phyloP scores from a whole-genome alignment of 306 rosid genomes.

The Trichosanthes truncata region DNA sequence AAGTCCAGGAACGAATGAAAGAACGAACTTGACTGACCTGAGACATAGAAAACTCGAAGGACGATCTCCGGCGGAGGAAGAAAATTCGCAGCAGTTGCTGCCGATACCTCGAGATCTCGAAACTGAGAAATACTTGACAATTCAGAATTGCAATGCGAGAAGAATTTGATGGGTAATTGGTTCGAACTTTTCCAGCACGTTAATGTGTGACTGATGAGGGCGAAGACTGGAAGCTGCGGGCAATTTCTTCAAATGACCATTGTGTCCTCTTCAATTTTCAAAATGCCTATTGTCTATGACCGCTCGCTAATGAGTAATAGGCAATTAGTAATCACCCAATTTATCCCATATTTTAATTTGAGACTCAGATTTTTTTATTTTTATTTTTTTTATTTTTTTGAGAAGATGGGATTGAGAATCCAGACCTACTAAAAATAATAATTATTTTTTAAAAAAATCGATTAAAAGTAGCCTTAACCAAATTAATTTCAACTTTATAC shows the following conservation, averaged over 20 bases:
- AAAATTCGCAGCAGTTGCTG: background rate
- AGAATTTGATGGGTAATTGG: background rate
- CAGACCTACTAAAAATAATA: too few species aligned
- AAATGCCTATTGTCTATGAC: background rate
- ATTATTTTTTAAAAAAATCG: too few species aligned
- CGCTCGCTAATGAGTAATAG: too few species aligned
- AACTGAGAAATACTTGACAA: slow-evolving; percentile 12
- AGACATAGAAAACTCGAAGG: slow-evolving; percentile 9
- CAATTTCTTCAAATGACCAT: background rate
- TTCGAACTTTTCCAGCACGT: background rate
- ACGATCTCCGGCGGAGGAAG: slow-evolving; percentile 4
- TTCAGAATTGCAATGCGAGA: background rate
- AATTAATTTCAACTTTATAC: too few species aligned
- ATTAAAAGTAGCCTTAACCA: too few species aligned
- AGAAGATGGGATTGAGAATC: too few species aligned
- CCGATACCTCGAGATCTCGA: slow-evolving; percentile 9
- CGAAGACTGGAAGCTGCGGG: background rate
- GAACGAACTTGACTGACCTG: slow-evolving; percentile 27
- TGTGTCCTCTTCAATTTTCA: background rate
- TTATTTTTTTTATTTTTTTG: too few species aligned
- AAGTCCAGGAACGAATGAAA: background rate
- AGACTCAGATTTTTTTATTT: too few species aligned
- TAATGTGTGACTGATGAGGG: background rate
- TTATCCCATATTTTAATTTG: too few species aligned
- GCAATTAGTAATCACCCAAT: too few species aligned